Conservation (phyloP, 768 basidiomycete genomes). For the Auricularia cornea region DNA sequence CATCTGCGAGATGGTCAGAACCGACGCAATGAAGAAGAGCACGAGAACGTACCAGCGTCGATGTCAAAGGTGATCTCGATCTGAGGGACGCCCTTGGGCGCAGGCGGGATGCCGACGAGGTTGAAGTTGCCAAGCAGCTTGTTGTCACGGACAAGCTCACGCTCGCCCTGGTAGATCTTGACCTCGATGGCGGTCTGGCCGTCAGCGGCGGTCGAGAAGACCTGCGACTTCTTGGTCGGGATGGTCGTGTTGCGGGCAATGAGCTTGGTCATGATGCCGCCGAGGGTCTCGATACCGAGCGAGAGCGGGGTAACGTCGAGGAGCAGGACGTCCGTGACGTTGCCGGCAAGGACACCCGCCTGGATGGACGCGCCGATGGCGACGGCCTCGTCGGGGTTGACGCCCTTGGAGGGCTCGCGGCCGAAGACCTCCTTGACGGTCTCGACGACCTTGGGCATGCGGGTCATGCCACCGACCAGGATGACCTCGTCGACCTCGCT, state of each 20-base stretch:
- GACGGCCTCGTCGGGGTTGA: slow-evolving; percentile 99
- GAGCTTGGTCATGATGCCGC: slow-evolving; percentile 99
- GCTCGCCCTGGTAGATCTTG: slow-evolving; percentile 99
- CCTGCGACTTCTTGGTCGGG: slow-evolving; percentile 98
- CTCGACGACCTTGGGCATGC: slow-evolving; percentile 93
- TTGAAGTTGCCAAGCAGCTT: slow-evolving; percentile 99
- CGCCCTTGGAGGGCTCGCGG: slow-evolving; percentile 95
- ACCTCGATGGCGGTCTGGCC: slow-evolving; percentile 99
- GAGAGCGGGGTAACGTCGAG: slow-evolving; percentile 96
- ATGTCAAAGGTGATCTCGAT: slow-evolving; percentile 94
- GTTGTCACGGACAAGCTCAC: slow-evolving; percentile 97
- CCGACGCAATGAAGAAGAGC: not conserved
- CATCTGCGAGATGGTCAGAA: slow-evolving; percentile 39
- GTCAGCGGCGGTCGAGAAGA: slow-evolving; percentile 97
- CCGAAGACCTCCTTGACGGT: slow-evolving; percentile 93
- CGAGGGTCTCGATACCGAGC: slow-evolving; percentile 92
- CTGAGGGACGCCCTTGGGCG: slow-evolving; percentile 75
- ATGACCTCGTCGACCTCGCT: slow-evolving; percentile 95
- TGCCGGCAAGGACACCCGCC: slow-evolving; percentile 94
- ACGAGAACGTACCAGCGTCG: slow-evolving; percentile 62
- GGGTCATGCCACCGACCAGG: slow-evolving; percentile 96
- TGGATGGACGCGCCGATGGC: slow-evolving; percentile 98
- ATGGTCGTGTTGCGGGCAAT: slow-evolving; percentile 98
- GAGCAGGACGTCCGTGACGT: slow-evolving; percentile 91
- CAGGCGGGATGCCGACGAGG: slow-evolving; percentile 92